These are phyloP conservation scores for Thalassiosira livingstoniorum DNA, from an alignment of 352 stramenopile species.

Conservation along the genomic window DNA sequence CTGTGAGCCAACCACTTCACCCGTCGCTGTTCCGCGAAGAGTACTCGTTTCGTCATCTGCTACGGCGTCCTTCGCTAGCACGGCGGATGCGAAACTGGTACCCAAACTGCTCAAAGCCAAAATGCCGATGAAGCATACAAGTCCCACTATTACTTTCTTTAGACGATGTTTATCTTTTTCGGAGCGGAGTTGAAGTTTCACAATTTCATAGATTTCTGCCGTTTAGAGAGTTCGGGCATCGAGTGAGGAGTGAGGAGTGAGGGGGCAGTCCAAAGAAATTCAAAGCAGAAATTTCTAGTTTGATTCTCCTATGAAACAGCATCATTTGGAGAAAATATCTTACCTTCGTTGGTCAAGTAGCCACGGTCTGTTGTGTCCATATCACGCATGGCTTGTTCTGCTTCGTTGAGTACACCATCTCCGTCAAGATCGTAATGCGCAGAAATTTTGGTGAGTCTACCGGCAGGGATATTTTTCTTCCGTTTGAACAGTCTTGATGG, in stretches of 20 bases:
- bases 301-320: too few relatives aligned
- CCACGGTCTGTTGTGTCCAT: conserved; percentile 42
- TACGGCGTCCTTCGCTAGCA: conserved; percentile 3
- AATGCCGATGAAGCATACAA: conserved; percentile 7
- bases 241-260: too few relatives aligned
- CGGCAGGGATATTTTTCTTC: too few relatives aligned
- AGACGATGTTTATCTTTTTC: neutral
- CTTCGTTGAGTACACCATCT: conserved; percentile 60
- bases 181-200: conserved; percentile 3
- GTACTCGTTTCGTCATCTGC: neutral
- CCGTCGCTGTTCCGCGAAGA: neutral
- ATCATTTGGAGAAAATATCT: too few relatives aligned
- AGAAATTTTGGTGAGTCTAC: conserved; percentile 11
- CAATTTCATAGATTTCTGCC: conserved; percentile 18
- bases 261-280: too few relatives aligned
- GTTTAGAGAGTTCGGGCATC: too few relatives aligned
- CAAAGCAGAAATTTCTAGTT: too few relatives aligned
- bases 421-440: conserved; percentile 50
- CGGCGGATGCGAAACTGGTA: conserved; percentile 8
- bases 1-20: conserved; percentile 4
- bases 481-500: too few relatives aligned
- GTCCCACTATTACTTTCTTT: neutral
- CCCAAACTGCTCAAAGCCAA: conserved; percentile 22
- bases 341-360: conserved; percentile 44
- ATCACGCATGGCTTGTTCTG: conserved; percentile 45